phyloP scores from a whole-genome alignment of 495 filamentous ascomycete species.

The Aspergillus heteromorphus region DNA sequence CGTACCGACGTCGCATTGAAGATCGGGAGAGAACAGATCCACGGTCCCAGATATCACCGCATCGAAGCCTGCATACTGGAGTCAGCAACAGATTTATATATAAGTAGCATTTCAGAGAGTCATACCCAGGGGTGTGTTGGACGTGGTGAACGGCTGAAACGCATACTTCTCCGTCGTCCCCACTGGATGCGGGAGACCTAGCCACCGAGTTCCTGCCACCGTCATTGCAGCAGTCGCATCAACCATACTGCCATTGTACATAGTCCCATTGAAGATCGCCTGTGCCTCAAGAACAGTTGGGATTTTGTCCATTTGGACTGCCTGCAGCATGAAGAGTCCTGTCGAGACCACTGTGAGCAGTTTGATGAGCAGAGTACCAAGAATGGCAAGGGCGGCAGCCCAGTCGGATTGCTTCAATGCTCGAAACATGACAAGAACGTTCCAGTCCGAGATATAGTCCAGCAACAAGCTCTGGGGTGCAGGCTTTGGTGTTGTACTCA shows the following conservation, averaged over 20 bases:
- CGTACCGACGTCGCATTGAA: not conserved
- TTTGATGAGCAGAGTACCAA: slow-evolving; percentile 7
- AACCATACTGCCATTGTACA: not conserved
- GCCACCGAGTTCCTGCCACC: not conserved
- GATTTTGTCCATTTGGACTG: not conserved
- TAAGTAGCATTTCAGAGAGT: not conserved
- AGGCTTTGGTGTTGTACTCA: slow-evolving; percentile 1
- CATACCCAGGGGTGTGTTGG: not conserved
- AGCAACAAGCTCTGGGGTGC: slow-evolving; percentile 12
- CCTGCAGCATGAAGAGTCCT: slow-evolving; percentile 11
- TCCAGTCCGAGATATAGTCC: slow-evolving; percentile 14
- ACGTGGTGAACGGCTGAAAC: slow-evolving; percentile 1
- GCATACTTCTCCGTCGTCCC: slow-evolving; percentile 11
- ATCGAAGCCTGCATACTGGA: not conserved
- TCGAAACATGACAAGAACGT: slow-evolving; percentile 1
- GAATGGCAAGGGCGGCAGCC: slow-evolving; percentile 5
- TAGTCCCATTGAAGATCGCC: not conserved
- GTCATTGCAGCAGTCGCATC: not conserved
- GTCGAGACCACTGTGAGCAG: slow-evolving; percentile 13
- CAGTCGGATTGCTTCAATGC: slow-evolving; percentile 2
- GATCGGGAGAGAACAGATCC: slow-evolving; percentile 1
- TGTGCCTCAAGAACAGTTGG: not conserved
- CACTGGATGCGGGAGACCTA: not conserved
- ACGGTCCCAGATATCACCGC: not conserved
- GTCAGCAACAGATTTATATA: not conserved